A percentile compares a stretch with the other conserved stretches of the same genome.
Evolutionary conservation across 257 asterid species (phyloP).

Genomic region (Nicotiana noctiflora): DNA sequence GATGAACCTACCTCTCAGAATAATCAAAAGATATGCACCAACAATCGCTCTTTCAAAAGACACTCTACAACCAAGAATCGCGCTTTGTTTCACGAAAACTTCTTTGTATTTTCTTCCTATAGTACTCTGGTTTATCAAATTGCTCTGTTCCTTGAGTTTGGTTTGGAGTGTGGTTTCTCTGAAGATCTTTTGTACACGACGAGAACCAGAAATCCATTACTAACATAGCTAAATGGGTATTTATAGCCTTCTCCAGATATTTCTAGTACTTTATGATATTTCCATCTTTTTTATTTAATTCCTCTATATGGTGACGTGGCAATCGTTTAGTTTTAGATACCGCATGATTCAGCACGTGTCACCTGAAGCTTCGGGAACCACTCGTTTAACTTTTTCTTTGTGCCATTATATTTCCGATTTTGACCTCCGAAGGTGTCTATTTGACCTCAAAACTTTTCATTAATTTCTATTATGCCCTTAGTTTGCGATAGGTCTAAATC

Average conservation of each 20-base stretch:
- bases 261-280: not conserved
- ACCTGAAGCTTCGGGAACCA: slow-evolving; percentile 10
- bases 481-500: not conserved
- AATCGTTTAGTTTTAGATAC: not conserved
- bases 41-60: not conserved
- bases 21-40: not conserved
- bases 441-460: not conserved
- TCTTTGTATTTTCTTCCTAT: not conserved
- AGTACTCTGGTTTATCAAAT: not conserved
- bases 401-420: not conserved
- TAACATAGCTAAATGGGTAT: not conserved
- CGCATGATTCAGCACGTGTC: slow-evolving; percentile 11
- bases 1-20: slow-evolving; percentile 24
- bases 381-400: not conserved
- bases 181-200: not conserved
- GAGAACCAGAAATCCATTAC: not conserved
- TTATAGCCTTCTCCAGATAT: slow-evolving; percentile 24
- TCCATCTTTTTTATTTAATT: not conserved
- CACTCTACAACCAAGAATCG: not conserved
- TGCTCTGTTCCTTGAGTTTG: not conserved
- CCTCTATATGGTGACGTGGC: slow-evolving; percentile 19
- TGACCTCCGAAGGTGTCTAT: not conserved
- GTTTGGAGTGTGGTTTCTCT: not conserved
- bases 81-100: not conserved
- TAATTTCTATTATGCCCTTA: not conserved